A percentile compares a stretch with the other conserved stretches of the same genome.
Evolutionary conservation across 768 basidiomycete genomes (phyloP).

Genomic region (Tephrocybe sp.): DNA sequence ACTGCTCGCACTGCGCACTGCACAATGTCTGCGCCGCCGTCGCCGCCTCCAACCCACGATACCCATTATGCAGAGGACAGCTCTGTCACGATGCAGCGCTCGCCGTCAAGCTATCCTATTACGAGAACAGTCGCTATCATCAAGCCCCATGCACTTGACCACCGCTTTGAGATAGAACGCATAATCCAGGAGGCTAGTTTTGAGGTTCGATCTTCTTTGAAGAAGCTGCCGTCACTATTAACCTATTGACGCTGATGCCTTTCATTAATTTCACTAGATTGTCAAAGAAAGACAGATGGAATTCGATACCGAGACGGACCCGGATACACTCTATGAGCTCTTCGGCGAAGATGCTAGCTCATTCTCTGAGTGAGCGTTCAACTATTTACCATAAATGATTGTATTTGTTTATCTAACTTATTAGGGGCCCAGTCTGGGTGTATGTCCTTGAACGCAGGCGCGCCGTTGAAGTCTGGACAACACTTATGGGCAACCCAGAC

Average conservation of each 20-base stretch:
- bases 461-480: conserved; percentile 77
- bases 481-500: conserved; percentile 72
- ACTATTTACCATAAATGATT: no score
- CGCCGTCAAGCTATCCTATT: conserved; percentile 17
- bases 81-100: conserved; percentile 9
- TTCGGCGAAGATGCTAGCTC: conserved; percentile 78
- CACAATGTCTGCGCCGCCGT: conserved; percentile 17
- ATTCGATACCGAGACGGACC: conserved; percentile 81
- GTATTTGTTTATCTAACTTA: conserved; percentile 7
- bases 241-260: conserved; percentile 6
- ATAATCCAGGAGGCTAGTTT: conserved; percentile 80
- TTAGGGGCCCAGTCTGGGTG: conserved; percentile 86
- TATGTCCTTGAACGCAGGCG: conserved; percentile 84
- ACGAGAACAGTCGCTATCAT: conserved; percentile 81
- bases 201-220: conserved; percentile 52
- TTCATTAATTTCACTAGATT: conserved; percentile 45
- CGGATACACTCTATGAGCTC: conserved; percentile 74
- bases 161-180: conserved; percentile 79
- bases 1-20: conserved; percentile 1
- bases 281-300: conserved; percentile 90
- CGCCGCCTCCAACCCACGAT: conserved; percentile 23
- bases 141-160: conserved; percentile 72
- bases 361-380: conserved; percentile 72
- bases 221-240: conserved; percentile 17
- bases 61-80: conserved; percentile 23